These are phyloP conservation scores for Xylaria sp. DNA, from an alignment of 2,329 filamentous ascomycete species.

Conservation along the genomic window DNA sequence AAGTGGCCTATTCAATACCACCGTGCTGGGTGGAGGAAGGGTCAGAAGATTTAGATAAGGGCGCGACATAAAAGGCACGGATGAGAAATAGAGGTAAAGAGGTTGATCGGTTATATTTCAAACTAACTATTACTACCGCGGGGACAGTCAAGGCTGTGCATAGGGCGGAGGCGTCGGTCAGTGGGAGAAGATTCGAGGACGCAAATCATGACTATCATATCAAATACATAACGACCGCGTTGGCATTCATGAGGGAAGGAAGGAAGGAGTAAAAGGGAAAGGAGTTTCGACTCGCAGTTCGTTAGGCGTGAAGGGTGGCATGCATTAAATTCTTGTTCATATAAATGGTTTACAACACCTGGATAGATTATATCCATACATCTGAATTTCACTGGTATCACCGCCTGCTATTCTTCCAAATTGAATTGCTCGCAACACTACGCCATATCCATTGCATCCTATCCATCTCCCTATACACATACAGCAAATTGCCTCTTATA, in stretches of 20 bases:
- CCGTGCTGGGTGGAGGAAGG: constrained; percentile 51
- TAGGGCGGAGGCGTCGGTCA: not conserved
- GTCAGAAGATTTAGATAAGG: constrained; percentile 44
- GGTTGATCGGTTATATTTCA: not conserved
- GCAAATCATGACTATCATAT: not conserved
- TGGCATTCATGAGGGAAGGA: constrained; percentile 1
- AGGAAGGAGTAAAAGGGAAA: not conserved
- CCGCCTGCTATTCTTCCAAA: not conserved
- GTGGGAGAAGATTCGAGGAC: not conserved
- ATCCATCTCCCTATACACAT: not conserved
- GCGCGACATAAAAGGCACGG: not conserved
- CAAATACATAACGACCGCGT: not conserved
- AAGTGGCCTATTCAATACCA: constrained; percentile 76
- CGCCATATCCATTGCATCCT: not conserved
- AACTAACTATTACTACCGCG: not conserved
- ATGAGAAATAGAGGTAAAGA: not conserved
- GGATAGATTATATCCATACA: not conserved
- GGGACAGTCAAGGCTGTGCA: not conserved
- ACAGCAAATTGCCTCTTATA: not conserved
- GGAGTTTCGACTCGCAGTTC: not conserved
- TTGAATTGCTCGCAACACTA: not conserved
- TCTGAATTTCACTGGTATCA: not conserved
- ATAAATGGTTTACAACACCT: constrained; percentile 1
- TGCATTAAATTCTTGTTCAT: not conserved
- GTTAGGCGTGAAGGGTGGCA: not conserved